A percentile compares a stretch with the other conserved stretches of the same genome.
phyloP scores from a whole-genome alignment of 1,284 basidiomycete species.

The Somion occarium region DNA sequence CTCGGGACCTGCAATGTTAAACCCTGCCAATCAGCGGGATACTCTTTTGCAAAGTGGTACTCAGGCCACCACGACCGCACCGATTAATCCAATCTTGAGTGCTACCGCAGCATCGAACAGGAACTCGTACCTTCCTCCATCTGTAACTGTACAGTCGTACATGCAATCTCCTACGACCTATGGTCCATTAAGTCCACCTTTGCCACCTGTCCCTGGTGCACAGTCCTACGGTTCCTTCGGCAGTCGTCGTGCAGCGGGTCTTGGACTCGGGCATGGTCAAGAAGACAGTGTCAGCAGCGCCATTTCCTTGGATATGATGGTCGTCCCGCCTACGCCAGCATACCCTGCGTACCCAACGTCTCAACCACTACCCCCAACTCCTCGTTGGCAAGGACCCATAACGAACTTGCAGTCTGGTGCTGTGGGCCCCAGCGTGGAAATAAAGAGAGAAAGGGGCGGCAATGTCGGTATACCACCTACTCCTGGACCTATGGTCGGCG shows the following conservation, averaged over 20 bases:
- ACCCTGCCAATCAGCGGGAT: constrained; percentile 25
- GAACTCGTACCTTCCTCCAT: constrained; percentile 34
- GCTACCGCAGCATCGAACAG: constrained; percentile 16
- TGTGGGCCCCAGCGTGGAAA: constrained; percentile 58
- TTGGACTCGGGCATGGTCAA: constrained; percentile 12
- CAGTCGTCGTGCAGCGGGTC: neutral
- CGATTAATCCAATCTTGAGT: constrained; percentile 11
- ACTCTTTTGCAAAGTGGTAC: constrained; percentile 19
- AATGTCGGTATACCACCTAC: constrained; percentile 43
- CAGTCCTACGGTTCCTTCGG: constrained; percentile 3
- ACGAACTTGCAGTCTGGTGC: constrained; percentile 34
- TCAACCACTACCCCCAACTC: constrained; percentile 41
- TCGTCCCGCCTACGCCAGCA: constrained; percentile 55
- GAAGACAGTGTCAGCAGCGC: constrained; percentile 19
- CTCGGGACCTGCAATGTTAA: constrained; percentile 29
- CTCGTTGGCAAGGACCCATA: constrained; percentile 52
- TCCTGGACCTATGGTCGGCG: constrained; percentile 45
- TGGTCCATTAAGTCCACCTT: constrained; percentile 31
- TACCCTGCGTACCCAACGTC: constrained; percentile 61
- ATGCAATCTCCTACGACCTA: constrained; percentile 46
- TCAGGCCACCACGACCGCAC: constrained; percentile 14
- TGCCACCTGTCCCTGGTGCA: constrained; percentile 15
- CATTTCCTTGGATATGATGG: constrained; percentile 16
- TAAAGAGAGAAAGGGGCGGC: constrained; percentile 46
- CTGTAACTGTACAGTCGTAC: constrained; percentile 34